Evolutionary conservation across 1,284 basidiomycete species (phyloP), one percentile per base, ranked within the genome.

Genomic region (Mycosarcoma mackinlayi): DNA sequence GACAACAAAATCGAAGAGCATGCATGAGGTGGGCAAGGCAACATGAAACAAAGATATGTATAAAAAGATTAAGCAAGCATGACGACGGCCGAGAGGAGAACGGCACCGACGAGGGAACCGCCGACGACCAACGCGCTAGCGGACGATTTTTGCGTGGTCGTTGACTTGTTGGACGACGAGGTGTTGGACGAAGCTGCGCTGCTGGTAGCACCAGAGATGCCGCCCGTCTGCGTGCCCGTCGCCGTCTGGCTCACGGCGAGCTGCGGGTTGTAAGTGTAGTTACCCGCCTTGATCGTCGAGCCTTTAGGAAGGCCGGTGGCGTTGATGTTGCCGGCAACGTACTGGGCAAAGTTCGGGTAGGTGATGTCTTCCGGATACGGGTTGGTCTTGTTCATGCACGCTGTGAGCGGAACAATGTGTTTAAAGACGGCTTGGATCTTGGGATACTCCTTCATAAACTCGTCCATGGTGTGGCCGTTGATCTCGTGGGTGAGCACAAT

Each of bases 331-430:
- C 78, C 78, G 4, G 56, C 61, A 7, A 67, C 39, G 57, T 76
- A 80, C 42, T 75, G 54, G 19, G 44, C 71, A 61, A 76, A 80
- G 66, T 59, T 62, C 10, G 80, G 80, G 75, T 80, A 85, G 39
- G 77, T 80, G 47, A 83, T 76, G 40, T 71, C 62, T 76, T 86
- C 85, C n/a, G 69, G 78, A 72, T 86, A 86, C 0, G 85, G 85
- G 34, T 80, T 61, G 13, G 78, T 75, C 47, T 71, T 46, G 66
- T 81, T 81, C 61, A 75, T 68, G 67, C 80, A 82, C 6, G 79
- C 78, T 4, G 73, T 76, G 37, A 82, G 44, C 16, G 80, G 80
- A 0, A 81, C 78, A 18, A 82, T 62, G 71, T 82, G 65, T 49
- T 81, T 77, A 69, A 75, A 82, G 13, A 52, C 63, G 6, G 60